Evolutionary conservation across 2,329 filamentous ascomycete genomes (phyloP).

Genomic region (Stachybotrys chlorohalonatus): DNA sequence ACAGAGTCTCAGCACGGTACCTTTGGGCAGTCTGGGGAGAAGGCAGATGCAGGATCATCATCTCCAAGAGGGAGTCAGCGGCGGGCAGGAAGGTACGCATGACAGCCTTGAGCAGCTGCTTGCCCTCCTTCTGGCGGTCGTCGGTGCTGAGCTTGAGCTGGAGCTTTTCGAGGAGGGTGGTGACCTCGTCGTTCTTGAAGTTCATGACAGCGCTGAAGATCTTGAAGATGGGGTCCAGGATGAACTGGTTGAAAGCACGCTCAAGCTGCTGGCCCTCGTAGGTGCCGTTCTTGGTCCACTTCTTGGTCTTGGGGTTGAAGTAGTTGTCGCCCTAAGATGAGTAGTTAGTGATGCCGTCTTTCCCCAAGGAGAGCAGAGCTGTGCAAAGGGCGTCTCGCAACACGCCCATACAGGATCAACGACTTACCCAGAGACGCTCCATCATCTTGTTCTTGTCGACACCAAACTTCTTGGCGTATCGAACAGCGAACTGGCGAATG

Average conservation of each 20-base stretch:
- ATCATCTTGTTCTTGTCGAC: conserved; percentile 99
- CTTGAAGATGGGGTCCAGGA: conserved; percentile 99
- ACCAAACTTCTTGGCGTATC: conserved; percentile 99
- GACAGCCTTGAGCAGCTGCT: conserved; percentile 93
- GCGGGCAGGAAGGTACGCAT: conserved; percentile 99
- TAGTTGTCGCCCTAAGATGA: conserved; percentile 72
- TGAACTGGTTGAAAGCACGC: conserved; percentile 99
- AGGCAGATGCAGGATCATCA: conserved; percentile 99
- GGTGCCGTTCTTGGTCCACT: conserved; percentile 87
- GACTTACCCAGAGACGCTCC: conserved; percentile 91
- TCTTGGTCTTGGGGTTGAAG: conserved; percentile 99
- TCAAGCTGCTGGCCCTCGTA: conserved; percentile 84
- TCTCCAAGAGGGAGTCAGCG: conserved; percentile 95
- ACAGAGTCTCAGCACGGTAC: conserved; percentile 97
- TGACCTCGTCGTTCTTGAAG: conserved; percentile 93
- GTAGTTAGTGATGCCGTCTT: background rate
- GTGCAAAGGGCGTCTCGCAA: too few relatives aligned
- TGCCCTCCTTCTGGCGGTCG: conserved; percentile 92
- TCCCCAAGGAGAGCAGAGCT: too few relatives aligned
- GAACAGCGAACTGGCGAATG: conserved; percentile 89
- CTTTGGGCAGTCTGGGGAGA: conserved; percentile 92
- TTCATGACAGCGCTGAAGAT: conserved; percentile 96
- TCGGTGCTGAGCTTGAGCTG: conserved; percentile 81
- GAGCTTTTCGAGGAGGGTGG: conserved; percentile 81
- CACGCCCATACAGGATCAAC: conserved; percentile 4